These are phyloP conservation scores for Exserohilum turcica DNA, from an alignment of 2,329 filamentous ascomycete species.

Conservation along the genomic window DNA sequence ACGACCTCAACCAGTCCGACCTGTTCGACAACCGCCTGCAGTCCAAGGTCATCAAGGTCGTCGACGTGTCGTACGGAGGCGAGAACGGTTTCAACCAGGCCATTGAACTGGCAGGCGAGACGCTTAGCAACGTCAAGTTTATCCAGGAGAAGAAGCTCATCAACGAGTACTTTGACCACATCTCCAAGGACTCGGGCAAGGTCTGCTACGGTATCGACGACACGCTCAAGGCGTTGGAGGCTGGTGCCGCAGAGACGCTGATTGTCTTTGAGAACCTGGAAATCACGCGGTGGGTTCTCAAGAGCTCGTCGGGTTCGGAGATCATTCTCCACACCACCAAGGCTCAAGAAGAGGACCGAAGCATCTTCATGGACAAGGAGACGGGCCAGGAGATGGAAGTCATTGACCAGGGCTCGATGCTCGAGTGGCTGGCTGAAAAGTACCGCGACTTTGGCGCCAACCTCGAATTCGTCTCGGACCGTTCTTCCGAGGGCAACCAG, in stretches of 20 bases:
- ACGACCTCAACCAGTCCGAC: slow-evolving; percentile 96
- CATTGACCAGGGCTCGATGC: slow-evolving; percentile 82
- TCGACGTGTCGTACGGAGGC: slow-evolving; percentile 97
- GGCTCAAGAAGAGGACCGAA: slow-evolving; percentile 76
- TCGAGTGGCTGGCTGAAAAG: slow-evolving; percentile 99
- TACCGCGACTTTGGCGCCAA: slow-evolving; percentile 97
- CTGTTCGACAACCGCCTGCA: slow-evolving; percentile 93
- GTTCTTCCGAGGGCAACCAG: slow-evolving; percentile 97
- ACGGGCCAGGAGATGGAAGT: slow-evolving; percentile 98
- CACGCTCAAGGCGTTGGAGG: slow-evolving; percentile 93
- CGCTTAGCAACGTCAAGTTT: slow-evolving; percentile 98
- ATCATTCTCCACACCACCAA: slow-evolving; percentile 87
- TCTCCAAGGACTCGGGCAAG: slow-evolving; percentile 94
- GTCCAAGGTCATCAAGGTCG: slow-evolving; percentile 97
- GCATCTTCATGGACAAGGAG: slow-evolving; percentile 91
- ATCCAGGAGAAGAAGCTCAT: slow-evolving; percentile 99
- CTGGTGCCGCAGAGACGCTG: slow-evolving; percentile 89
- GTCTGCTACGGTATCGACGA: slow-evolving; percentile 98
- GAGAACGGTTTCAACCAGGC: slow-evolving; percentile 99
- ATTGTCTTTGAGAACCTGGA: slow-evolving; percentile 99
- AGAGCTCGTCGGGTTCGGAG: slow-evolving; percentile 74
- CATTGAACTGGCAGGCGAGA: slow-evolving; percentile 93
- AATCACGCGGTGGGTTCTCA: slow-evolving; percentile 87
- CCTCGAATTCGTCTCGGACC: slow-evolving; percentile 96
- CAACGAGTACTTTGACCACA: slow-evolving; percentile 98